Conservation (phyloP, 495 filamentous ascomycete genomes). For the Penicillium pulvis region DNA sequence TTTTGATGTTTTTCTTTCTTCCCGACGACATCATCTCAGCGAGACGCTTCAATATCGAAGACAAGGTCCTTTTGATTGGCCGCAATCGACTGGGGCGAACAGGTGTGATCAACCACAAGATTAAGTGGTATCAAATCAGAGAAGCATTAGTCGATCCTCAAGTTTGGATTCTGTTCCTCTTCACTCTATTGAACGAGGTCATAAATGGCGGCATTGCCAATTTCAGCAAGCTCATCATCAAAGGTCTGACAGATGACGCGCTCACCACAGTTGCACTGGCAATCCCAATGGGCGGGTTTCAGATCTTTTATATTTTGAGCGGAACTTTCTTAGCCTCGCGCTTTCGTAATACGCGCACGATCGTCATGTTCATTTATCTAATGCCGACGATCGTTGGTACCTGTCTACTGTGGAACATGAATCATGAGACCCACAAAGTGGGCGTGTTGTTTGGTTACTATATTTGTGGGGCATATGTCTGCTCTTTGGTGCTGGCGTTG, state of each 20-base stretch:
- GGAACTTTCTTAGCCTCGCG: slow-evolving; percentile 38
- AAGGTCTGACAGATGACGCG: slow-evolving; percentile 33
- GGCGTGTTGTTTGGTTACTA: slow-evolving; percentile 45
- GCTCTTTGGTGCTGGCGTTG: slow-evolving; percentile 39
- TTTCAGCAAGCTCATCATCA: slow-evolving; percentile 45
- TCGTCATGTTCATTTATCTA: slow-evolving; percentile 40
- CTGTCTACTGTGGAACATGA: slow-evolving; percentile 40
- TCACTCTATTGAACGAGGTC: slow-evolving; percentile 39
- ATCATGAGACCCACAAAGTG: slow-evolving; percentile 30
- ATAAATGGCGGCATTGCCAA: slow-evolving; percentile 42
- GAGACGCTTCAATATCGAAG: slow-evolving; percentile 39
- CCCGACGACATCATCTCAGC: slow-evolving; percentile 46
- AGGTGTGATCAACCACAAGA: slow-evolving; percentile 42
- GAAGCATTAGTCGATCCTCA: slow-evolving; percentile 39
- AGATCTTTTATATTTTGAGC: slow-evolving; percentile 37
- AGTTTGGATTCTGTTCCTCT: slow-evolving; percentile 48
- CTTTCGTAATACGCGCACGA: slow-evolving; percentile 34
- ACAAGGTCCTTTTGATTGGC: slow-evolving; percentile 42
- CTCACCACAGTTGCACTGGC: slow-evolving; percentile 36
- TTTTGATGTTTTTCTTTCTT: slow-evolving; percentile 44
- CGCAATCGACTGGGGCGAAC: slow-evolving; percentile 41
- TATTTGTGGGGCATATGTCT: slow-evolving; percentile 41
- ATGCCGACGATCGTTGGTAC: slow-evolving; percentile 38
- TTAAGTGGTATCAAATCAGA: slow-evolving; percentile 48
- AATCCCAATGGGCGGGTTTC: slow-evolving; percentile 44